Conservation (phyloP, 768 basidiomycete species). For the Tricholoma matsutake region DNA sequence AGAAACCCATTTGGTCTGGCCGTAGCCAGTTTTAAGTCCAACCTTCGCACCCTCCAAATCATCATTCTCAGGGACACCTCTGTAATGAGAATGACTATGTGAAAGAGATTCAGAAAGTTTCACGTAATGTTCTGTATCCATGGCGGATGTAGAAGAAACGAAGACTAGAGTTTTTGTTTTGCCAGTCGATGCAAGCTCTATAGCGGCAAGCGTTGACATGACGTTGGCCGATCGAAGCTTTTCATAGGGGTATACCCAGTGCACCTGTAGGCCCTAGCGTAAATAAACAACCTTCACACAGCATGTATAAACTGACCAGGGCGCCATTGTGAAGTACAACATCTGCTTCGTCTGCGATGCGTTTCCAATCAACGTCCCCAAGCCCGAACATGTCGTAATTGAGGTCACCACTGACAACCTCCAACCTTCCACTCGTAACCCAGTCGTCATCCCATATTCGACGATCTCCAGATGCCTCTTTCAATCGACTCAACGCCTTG, state of each 20-base stretch:
- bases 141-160: constrained; percentile 92
- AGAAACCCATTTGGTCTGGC: constrained; percentile 98
- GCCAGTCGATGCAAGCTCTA: constrained; percentile 70
- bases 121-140: constrained; percentile 91
- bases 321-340: constrained; percentile 94
- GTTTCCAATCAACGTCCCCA: constrained; percentile 56
- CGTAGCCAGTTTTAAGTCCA: constrained; percentile 86
- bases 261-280: constrained; percentile 54
- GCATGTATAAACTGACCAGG: constrained; percentile 58
- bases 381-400: constrained; percentile 75
- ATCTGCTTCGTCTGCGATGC: constrained; percentile 70
- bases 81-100: constrained; percentile 34
- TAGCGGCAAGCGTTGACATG: constrained; percentile 80
- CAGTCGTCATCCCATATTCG: constrained; percentile 89
- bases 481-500: constrained; percentile 66
- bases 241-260: constrained; percentile 99
- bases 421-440: constrained; percentile 62
- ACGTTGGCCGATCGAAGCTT: constrained; percentile 91
- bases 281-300: background rate
- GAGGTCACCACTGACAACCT: constrained; percentile 85
- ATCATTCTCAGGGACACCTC: constrained; percentile 84
- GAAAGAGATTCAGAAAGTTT: constrained; percentile 73
- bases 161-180: constrained; percentile 84
- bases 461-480: constrained; percentile 69
- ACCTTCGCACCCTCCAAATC: constrained; percentile 80